Conservation (phyloP, 768 basidiomycete species). For the Mycena chlorophos region DNA sequence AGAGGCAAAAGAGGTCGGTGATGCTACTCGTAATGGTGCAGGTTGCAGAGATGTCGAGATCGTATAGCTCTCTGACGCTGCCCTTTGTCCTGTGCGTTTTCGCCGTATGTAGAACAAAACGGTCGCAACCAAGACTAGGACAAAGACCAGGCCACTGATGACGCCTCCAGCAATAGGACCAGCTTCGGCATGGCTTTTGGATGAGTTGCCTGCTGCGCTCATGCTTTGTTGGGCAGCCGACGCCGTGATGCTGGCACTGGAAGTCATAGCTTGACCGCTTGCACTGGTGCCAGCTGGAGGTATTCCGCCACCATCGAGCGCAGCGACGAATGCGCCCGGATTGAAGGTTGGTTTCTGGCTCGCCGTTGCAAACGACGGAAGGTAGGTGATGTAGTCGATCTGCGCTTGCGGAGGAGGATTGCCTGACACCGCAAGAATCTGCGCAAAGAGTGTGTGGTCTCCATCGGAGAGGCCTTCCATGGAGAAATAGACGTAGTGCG, state of each 20-base stretch:
- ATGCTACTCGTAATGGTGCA: not conserved
- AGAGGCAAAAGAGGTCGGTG: not conserved
- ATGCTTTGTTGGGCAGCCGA: not conserved
- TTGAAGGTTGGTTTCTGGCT: conserved; percentile 1
- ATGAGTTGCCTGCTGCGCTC: not conserved
- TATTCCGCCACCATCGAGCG: too few relatives aligned
- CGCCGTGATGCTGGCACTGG: not conserved
- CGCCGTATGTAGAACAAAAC: not conserved
- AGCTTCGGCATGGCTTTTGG: not conserved
- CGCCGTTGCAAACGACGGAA: conserved; percentile 2
- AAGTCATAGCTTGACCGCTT: not conserved
- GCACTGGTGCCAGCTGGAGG: too few relatives aligned
- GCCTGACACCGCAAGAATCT: not conserved
- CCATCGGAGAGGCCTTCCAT: not conserved
- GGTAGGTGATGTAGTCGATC: conserved; percentile 13
- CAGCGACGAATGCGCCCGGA: not conserved
- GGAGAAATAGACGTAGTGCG: conserved; percentile 9
- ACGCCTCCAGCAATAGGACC: conserved; percentile 14
- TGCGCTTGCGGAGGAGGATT: conserved; percentile 1
- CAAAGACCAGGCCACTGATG: conserved; percentile 20
- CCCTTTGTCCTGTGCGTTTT: not conserved
- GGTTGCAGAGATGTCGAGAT: not conserved
- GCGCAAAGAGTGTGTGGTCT: conserved; percentile 7
- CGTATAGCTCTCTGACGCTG: not conserved
- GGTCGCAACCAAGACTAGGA: not conserved